Evolutionary conservation across 768 basidiomycete genomes (phyloP), one percentile per base, ranked within the genome.

Genomic region (Agrocybe praecox): DNA sequence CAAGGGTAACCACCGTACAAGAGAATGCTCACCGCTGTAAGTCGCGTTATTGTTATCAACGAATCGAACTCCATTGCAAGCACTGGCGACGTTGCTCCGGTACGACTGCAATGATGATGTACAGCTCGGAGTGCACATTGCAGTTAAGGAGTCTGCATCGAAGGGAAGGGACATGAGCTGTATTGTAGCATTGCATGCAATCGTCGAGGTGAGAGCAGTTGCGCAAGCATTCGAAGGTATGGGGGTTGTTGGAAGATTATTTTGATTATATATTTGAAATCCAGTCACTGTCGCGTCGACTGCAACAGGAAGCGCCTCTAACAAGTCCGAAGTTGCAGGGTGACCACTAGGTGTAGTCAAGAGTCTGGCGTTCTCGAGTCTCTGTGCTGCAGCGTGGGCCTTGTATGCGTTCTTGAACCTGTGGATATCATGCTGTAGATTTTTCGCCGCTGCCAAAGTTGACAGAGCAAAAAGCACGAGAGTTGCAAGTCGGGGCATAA

Each of bases 21-120:
- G 26, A 29, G 9, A 4, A 29, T 29, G 26, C 26, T 29, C 26
- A 29, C 26, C 26, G 26, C 26, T 29, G 42, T 68, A 68, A 22
- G 64, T 61, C 26, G 52, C 52, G 45, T 65, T 61, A 43, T 58
- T 62, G 12, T 58, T 53, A 14, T 58, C 64, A 8, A 57, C 55
- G 32, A 67, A 24, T 34, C 33, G 24, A 50, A 61, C 62, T 6
- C 14, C 56, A 18, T 57, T 62, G 49, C 68, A 69, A 7, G 64
- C 60, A 29, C 58, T 55, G 17, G 61, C 62, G 21, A 69, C 64
- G 18, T 34, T 50, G 32, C 58, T 56, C 19, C 68, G 60, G 45
- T 69, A 69, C 19, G 56, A 50, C 49, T 53, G 44, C 14, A 69
- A 53, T 10, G 60, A 59, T 26, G 26, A 53, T 19, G 53, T 34